Conservation (phyloP, 768 basidiomycete genomes). For the Lanmaoa rubissima region DNA sequence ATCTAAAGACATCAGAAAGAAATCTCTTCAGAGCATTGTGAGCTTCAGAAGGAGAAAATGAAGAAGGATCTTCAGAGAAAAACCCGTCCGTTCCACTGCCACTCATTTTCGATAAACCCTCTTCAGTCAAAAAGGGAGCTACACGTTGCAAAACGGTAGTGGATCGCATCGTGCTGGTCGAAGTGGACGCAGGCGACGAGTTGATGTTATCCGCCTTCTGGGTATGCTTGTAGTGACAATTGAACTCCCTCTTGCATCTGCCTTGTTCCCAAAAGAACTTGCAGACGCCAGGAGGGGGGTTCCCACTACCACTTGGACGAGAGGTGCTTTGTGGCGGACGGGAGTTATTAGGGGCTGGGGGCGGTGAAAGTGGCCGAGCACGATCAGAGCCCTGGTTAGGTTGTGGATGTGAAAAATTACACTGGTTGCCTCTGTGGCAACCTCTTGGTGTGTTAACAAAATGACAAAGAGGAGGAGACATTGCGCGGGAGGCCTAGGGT, state of each 20-base stretch:
- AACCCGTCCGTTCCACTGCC: constrained; percentile 44
- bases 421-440: constrained; percentile 44
- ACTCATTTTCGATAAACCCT: constrained; percentile 44
- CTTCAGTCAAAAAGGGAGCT: constrained; percentile 44
- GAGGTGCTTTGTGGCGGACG: background rate
- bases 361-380: background rate
- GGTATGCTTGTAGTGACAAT: constrained; percentile 44
- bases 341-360: constrained; percentile 4
- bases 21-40: constrained; percentile 46
- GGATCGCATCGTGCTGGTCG: constrained; percentile 6
- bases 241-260: constrained; percentile 44
- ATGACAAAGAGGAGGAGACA: constrained; percentile 36
- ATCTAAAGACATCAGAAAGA: constrained; percentile 43
- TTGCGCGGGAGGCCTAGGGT: background rate
- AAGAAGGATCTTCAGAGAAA: constrained; percentile 34
- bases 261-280: constrained; percentile 47
- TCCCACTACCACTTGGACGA: constrained; percentile 5
- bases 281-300: constrained; percentile 41
- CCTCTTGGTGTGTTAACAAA: constrained; percentile 44
- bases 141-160: constrained; percentile 26
- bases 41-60: constrained; percentile 44
- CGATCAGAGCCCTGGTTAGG: constrained; percentile 7
- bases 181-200: constrained; percentile 8
- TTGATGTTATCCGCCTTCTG: constrained; percentile 5
- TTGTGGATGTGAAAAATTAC: constrained; percentile 34